Conservation (phyloP, 2,329 filamentous ascomycete species). For the Ophiocordyceps camponoti-leonardi region DNA sequence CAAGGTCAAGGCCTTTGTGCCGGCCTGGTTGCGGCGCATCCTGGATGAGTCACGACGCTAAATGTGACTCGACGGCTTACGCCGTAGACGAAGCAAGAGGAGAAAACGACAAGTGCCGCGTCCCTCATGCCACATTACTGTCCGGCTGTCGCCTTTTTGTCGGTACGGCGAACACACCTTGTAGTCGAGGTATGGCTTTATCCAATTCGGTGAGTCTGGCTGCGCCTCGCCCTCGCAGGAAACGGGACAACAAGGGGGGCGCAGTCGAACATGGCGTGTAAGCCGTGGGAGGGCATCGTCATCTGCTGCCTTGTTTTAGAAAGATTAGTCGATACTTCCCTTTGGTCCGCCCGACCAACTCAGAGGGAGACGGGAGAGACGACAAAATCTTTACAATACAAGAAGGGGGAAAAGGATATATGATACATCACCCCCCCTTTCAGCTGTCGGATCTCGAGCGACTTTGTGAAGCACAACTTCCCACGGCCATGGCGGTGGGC, state of each 20-base stretch:
- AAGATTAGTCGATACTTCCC: not conserved
- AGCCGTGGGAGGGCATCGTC: not conserved
- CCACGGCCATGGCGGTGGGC: not conserved
- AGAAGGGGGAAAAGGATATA: not conserved
- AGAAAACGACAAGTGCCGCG: not conserved
- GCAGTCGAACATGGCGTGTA: not conserved
- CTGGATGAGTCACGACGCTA: conserved; percentile 14
- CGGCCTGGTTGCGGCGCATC: conserved; percentile 47
- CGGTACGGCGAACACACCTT: not conserved
- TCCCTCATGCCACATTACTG: not conserved
- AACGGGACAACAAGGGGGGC: not conserved
- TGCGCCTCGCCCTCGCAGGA: not conserved
- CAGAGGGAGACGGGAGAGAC: not conserved
- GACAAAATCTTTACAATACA: not conserved
- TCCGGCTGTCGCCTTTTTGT: not conserved
- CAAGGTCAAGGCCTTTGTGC: conserved; percentile 67
- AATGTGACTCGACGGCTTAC: not conserved
- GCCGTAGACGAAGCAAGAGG: not conserved
- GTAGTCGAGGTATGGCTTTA: not conserved
- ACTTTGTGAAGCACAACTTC: not conserved
- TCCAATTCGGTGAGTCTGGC: not conserved
- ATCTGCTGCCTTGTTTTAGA: not conserved
- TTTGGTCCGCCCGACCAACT: not conserved
- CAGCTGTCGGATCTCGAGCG: not conserved
- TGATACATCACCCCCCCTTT: not conserved